Evolutionary conservation across 352 stramenopile species (phyloP), one percentile per base, ranked within the genome.

Genomic region (Blastocystis sp.): DNA sequence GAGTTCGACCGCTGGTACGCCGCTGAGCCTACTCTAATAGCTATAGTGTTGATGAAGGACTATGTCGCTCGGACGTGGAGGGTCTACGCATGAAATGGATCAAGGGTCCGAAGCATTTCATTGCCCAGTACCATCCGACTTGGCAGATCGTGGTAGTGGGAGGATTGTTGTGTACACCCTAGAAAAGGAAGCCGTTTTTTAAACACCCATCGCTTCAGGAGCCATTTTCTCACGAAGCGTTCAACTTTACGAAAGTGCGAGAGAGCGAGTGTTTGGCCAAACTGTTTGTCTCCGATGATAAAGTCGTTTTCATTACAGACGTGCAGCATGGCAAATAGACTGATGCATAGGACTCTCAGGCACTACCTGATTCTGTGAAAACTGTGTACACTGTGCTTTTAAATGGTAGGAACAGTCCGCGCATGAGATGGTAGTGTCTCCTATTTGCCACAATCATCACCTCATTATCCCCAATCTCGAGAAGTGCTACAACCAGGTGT

Each of bases 361-460:
- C n/a, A 56, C 3, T 39, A 8, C 26, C 47, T 5, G 43, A 65
- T 8, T 24, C 34, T 20, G 69, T 24, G 13, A 7, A n/a, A 20
- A 65, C 53, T 20, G 9, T 85, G 11, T 85, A 85, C 41, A 85
- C 73, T 13, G 53, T 85, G 26, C 56, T 85, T 6, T 41, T 85
- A 41, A 85, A 85, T 45, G 73, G 73, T 85, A 39, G 16, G 6
- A 6, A 4, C 26, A 34, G 13, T 20, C 8, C 5, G 41, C 11
- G 2, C 34, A 2, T 30, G 8, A 54, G 13, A 37, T 7, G 8
- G 7, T 68, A 85, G 73, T 85, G 30, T 85, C 73, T 53, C 73
- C 73, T 11, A 85, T 85, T 62, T 85, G 73, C 50, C 59, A 85
- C 50, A 85, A 85, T 43, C 73, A 85, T 43, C 73, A 85, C 18